phyloP scores from a whole-genome alignment of 441 rosid species.

The Mallotus japonicus region DNA sequence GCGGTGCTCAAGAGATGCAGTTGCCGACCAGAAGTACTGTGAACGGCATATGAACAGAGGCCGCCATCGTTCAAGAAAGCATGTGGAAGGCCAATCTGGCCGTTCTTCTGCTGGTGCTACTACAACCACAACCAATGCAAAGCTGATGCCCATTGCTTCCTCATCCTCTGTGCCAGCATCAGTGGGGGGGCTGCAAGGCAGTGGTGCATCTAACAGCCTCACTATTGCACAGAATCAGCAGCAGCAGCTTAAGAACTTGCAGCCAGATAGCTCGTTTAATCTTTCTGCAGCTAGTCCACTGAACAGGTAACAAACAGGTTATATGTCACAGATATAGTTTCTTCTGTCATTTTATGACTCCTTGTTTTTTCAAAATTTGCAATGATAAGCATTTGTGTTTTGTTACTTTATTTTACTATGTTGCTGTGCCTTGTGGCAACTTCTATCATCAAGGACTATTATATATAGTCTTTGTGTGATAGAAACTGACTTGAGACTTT shows the following conservation, averaged over 20 bases:
- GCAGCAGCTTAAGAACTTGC: constrained; percentile 40
- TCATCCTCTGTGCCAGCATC: constrained; percentile 28
- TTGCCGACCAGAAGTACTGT: constrained; percentile 85
- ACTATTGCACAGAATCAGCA: constrained; percentile 32
- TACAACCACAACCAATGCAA: constrained; percentile 34
- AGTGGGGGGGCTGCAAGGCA: constrained; percentile 28
- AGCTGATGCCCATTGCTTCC: constrained; percentile 31
- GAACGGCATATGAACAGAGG: constrained; percentile 93
- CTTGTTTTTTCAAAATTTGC: neutral
- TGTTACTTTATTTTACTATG: neutral
- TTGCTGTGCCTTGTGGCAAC: neutral
- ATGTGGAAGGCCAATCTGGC: constrained; percentile 93
- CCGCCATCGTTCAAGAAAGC: constrained; percentile 99
- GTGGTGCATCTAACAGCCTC: constrained; percentile 38
- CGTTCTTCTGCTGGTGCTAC: constrained; percentile 43
- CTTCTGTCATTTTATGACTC: neutral
- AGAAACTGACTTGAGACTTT: neutral
- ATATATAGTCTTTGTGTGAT: neutral
- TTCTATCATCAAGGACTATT: neutral
- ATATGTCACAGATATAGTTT: neutral
- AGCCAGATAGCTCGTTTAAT: constrained; percentile 30
- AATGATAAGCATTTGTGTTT: neutral
- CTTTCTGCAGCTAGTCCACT: constrained; percentile 28
- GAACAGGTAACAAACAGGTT: constrained; percentile 27
- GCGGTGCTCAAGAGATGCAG: constrained; percentile 91